Conservation (phyloP, 768 basidiomycete genomes). For the Collybiopsis confluens region DNA sequence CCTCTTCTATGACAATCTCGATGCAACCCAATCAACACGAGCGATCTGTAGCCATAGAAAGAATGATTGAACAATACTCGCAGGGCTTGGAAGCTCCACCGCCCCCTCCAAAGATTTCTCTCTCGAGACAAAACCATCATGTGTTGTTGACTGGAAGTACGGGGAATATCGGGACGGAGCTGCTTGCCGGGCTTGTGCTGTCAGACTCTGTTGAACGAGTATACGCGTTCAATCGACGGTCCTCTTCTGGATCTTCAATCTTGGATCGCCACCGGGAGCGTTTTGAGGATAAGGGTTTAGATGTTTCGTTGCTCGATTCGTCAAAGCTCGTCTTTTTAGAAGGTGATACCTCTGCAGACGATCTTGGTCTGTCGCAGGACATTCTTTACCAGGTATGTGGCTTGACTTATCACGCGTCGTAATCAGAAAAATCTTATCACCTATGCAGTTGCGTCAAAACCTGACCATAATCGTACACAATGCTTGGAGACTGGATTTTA, state of each 20-base stretch:
- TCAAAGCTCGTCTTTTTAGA: conserved; percentile 9
- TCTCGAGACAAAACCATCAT: background rate
- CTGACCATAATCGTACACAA: conserved; percentile 26
- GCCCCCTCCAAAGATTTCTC: background rate
- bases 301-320: conserved; percentile 13
- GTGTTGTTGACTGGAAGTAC: conserved; percentile 30
- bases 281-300: conserved; percentile 17
- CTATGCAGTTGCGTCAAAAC: background rate
- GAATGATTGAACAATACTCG: conserved; percentile 3
- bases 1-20: background rate
- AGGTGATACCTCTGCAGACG: conserved; percentile 14
- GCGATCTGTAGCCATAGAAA: background rate
- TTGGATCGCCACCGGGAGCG: conserved; percentile 15
- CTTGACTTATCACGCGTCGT: background rate
- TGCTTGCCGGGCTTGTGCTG: conserved; percentile 17
- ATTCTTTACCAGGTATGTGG: conserved; percentile 17
- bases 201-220: conserved; percentile 12
- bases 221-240: conserved; percentile 19
- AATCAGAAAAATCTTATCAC: background rate
- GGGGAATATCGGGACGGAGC: conserved; percentile 24
- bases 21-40: too few relatives aligned
- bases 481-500: conserved; percentile 37
- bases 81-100: background rate
- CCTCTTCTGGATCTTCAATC: background rate
- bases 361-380: conserved; percentile 11